phyloP scores from a whole-genome alignment of 1,284 basidiomycete species.

The Marasmius oreades region DNA sequence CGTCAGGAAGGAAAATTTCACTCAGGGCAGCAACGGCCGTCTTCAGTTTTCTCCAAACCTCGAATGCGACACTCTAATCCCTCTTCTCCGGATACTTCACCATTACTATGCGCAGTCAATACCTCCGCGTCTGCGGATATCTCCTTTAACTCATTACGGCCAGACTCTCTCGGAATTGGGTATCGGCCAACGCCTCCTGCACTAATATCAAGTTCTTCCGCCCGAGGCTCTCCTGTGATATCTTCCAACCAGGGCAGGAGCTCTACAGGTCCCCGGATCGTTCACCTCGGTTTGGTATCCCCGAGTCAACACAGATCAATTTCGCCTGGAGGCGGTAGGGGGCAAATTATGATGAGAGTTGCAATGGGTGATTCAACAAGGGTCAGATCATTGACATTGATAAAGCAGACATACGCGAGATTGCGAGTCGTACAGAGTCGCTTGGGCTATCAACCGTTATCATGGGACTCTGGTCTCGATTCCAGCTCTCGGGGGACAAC shows the following conservation, averaged over 20 bases:
- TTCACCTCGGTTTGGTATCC: conserved; percentile 60
- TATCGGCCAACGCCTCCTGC: conserved; percentile 1
- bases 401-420: conserved; percentile 51
- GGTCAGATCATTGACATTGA: conserved; percentile 46
- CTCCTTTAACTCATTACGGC: neutral
- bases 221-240: neutral
- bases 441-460: conserved; percentile 50
- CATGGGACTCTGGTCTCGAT: conserved; percentile 23
- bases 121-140: conserved; percentile 18
- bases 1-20: conserved; percentile 27
- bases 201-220: neutral
- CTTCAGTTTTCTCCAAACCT: conserved; percentile 28
- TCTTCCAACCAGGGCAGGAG: neutral
- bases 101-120: conserved; percentile 31
- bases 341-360: conserved; percentile 5
- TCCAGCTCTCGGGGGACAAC: conserved; percentile 29
- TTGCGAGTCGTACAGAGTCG: conserved; percentile 59
- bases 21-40: conserved; percentile 31
- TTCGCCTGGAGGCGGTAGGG: conserved; percentile 29
- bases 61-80: conserved; percentile 19
- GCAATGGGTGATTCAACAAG: conserved; percentile 33
- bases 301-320: conserved; percentile 30
- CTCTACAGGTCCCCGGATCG: conserved; percentile 42
- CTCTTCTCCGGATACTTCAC: conserved; percentile 52
- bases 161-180: neutral